Percentiles rank a stretch among this genome's conserved stretches.
Conservation (phyloP, 495 filamentous ascomycete species). For the Aspergillus nanangensis region DNA sequence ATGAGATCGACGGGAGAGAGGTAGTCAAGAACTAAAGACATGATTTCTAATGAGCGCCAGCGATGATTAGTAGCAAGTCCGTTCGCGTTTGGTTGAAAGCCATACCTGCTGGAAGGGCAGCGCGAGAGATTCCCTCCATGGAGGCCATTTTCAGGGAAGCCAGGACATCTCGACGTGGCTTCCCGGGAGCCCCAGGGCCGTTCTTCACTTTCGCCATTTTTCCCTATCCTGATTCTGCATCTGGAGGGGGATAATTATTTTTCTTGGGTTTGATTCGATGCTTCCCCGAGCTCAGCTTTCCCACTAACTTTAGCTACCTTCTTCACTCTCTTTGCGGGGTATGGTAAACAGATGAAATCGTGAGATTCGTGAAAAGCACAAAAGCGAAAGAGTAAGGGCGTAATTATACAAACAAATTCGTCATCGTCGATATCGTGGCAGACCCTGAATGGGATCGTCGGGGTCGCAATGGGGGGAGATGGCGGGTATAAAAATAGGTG, state of each 20-base stretch:
- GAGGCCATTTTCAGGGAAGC: slow-evolving; percentile 69
- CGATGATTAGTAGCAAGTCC: background rate
- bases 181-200: slow-evolving; percentile 43
- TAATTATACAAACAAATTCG: background rate
- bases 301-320: slow-evolving; percentile 8
- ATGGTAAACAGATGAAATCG: no score
- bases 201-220: slow-evolving; percentile 64
- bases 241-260: slow-evolving; percentile 15
- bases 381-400: background rate
- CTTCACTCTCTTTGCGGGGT: no score
- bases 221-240: slow-evolving; percentile 28
- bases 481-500: no score
- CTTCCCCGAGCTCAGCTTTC: slow-evolving; percentile 7
- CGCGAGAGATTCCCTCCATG: slow-evolving; percentile 69
- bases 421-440: background rate
- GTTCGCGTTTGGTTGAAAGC: background rate
- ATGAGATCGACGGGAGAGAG: slow-evolving; percentile 79
- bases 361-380: no score
- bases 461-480: no score
- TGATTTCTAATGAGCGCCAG: slow-evolving; percentile 62
- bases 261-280: background rate
- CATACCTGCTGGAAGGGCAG: slow-evolving; percentile 75
- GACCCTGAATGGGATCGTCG: background rate
- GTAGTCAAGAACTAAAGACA: slow-evolving; percentile 83
- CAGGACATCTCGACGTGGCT: slow-evolving; percentile 58